phyloP scores from a whole-genome alignment of 1,139 yeast species.

The Scheffersomyces parashehatae region DNA sequence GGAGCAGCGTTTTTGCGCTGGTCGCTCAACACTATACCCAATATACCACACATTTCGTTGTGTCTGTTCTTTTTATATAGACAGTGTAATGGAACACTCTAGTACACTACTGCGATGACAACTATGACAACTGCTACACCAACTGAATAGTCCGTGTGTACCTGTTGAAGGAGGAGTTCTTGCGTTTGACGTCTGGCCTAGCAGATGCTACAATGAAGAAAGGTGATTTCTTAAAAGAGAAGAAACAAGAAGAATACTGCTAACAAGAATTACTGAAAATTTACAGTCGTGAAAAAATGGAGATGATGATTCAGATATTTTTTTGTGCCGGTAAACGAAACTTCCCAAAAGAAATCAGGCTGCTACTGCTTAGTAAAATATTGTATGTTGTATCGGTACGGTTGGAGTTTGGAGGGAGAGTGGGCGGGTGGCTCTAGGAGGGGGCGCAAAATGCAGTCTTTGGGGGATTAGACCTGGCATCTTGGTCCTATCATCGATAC shows the following conservation, averaged over 20 bases:
- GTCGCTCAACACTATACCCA: conserved; percentile 85
- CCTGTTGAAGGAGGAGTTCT: conserved; percentile 1
- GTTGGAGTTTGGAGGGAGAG: neutral
- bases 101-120: neutral
- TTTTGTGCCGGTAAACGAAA: conserved; percentile 3
- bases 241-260: neutral
- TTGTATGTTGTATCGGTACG: neutral
- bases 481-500: too few species aligned
- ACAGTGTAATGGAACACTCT: neutral
- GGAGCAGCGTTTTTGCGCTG: conserved; percentile 75
- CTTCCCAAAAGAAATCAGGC: conserved; percentile 1
- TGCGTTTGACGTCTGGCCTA: too few species aligned
- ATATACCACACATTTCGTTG: conserved; percentile 82
- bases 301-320: neutral
- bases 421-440: neutral
- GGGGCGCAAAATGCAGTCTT: too few species aligned
- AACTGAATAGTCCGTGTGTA: conserved; percentile 1
- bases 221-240: neutral
- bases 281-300: too few species aligned
- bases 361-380: neutral
- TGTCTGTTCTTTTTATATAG: neutral
- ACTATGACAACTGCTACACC: neutral
- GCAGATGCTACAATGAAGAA: neutral
- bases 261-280: too few species aligned
- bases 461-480: too few species aligned